Conservation (phyloP, 2,329 filamentous ascomycete species). For the Penicillium sp. region DNA sequence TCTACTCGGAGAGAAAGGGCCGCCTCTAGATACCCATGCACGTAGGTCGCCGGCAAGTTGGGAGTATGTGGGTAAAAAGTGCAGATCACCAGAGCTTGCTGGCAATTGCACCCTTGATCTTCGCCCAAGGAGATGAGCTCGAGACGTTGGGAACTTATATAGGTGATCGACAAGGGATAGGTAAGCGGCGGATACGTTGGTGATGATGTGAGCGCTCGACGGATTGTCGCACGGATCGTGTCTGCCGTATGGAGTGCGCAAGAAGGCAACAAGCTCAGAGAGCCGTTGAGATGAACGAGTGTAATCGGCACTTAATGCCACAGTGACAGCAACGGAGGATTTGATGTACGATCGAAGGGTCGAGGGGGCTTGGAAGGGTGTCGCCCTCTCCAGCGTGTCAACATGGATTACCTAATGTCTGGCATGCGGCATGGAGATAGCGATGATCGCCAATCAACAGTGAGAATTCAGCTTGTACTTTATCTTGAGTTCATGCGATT, state of each 20-base stretch:
- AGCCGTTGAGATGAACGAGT: conserved; percentile 26
- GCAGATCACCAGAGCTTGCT: not conserved
- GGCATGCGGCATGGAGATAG: not conserved
- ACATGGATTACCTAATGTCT: conserved; percentile 17
- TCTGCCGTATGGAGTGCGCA: not conserved
- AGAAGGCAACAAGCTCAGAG: not conserved
- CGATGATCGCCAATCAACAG: conserved; percentile 6
- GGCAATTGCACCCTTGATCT: not conserved
- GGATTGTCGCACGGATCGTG: not conserved
- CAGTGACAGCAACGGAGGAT: conserved; percentile 4
- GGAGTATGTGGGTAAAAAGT: not conserved
- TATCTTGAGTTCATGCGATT: not conserved
- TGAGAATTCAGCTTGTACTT: not conserved
- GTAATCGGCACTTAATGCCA: conserved; percentile 32
- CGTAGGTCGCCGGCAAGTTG: not conserved
- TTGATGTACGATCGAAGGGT: not conserved
- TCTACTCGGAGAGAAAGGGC: conserved; percentile 14
- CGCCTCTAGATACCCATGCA: conserved; percentile 14
- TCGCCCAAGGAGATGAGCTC: not conserved
- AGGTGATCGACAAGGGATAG: conserved; percentile 8
- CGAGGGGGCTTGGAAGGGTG: not conserved
- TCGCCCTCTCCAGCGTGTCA: conserved; percentile 12
- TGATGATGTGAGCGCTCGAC: conserved; percentile 11
- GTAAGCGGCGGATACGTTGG: conserved; percentile 5
- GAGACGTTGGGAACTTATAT: conserved; percentile 2